Evolutionary conservation across 495 filamentous ascomycete genomes (phyloP), one percentile per base, ranked within the genome.

Genomic region (Halenospora varia): DNA sequence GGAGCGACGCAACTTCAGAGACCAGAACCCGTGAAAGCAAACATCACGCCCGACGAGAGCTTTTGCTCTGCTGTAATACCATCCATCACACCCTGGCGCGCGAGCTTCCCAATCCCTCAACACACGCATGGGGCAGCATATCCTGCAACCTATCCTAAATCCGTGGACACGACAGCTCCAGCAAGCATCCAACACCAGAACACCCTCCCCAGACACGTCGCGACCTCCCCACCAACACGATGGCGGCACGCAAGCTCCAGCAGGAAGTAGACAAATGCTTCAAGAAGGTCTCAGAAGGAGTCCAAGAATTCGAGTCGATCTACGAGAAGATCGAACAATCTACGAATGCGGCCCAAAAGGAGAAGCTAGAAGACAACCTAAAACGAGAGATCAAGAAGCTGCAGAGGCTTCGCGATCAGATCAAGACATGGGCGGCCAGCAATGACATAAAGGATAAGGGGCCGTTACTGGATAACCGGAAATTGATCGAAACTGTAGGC

Each of bases 371-470:
- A 73, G 94, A 98, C 70, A 87, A 92, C 66, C 81, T 98, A 61
- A 98, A 98, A 76, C 88, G 93, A 62, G 95, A 97, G 76, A 97
- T 97, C 83, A 98, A 98, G 84, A 98, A 98, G 80, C 85, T 98
- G 18, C 94, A 98, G 73, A 80, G 94, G 62, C 87, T 92, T 73
- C 89, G 94, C 57, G 94, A 98, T 71, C 93, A 97, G 76, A 97
- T 98, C 78, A 98, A 98, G 75, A 89, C 92, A 79, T 98, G 94
- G 94, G 92, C 91, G 2, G 87, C 91, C 2, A 88, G 86, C 70
- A 96, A 94, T 76, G 94, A 98, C 66, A 95, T 98, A 79, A 98
- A 98, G 75, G 94, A 98, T 73, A 98, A 98, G 78, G 88, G 87
- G 59, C 95, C 94, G 61, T 75, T 98, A 67, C 68, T 96, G 60